Evolutionary conservation across 495 filamentous ascomycete genomes (phyloP).

Genomic region (Neurospora sp.): DNA sequence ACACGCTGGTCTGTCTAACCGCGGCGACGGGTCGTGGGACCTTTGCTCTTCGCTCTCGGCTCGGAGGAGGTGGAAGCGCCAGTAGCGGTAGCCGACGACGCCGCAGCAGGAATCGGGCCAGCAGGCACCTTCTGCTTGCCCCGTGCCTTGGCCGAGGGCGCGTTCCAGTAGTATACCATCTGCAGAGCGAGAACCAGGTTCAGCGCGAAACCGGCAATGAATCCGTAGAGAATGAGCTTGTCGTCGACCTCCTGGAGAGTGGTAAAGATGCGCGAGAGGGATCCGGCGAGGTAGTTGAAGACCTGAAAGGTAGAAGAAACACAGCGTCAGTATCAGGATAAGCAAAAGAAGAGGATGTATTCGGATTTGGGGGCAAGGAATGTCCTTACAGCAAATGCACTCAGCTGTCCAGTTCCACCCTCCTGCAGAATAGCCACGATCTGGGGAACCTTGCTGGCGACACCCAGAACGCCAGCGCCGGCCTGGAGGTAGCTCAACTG

Average conservation of each 20-base stretch:
- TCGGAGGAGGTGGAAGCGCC: background rate
- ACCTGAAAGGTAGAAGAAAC: constrained; percentile 45
- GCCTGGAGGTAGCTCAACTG: constrained; percentile 70
- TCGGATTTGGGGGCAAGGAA: background rate
- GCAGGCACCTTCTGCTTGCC: constrained; percentile 36
- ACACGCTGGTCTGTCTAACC: constrained; percentile 22
- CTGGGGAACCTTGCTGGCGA: constrained; percentile 88
- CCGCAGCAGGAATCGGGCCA: background rate
- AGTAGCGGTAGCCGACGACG: constrained; percentile 21
- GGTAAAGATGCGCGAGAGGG: constrained; percentile 88
- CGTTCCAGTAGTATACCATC: constrained; percentile 97
- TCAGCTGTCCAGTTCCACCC: constrained; percentile 88
- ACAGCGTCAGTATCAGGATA: background rate
- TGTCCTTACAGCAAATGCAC: constrained; percentile 79
- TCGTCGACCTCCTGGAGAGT: constrained; percentile 94
- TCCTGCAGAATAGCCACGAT: constrained; percentile 73
- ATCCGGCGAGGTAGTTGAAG: constrained; percentile 92
- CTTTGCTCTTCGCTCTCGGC: constrained; percentile 35
- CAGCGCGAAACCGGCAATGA: constrained; percentile 76
- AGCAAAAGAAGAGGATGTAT: background rate
- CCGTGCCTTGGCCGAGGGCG: constrained; percentile 43
- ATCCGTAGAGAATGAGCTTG: constrained; percentile 86
- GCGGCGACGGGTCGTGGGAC: constrained; percentile 43
- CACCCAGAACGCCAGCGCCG: constrained; percentile 68
- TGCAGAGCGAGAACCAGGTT: constrained; percentile 80